A percentile compares a stretch with the other conserved stretches of the same genome.
phyloP scores from a whole-genome alignment of 208 protist species.

The Borovskyia barvae region DNA sequence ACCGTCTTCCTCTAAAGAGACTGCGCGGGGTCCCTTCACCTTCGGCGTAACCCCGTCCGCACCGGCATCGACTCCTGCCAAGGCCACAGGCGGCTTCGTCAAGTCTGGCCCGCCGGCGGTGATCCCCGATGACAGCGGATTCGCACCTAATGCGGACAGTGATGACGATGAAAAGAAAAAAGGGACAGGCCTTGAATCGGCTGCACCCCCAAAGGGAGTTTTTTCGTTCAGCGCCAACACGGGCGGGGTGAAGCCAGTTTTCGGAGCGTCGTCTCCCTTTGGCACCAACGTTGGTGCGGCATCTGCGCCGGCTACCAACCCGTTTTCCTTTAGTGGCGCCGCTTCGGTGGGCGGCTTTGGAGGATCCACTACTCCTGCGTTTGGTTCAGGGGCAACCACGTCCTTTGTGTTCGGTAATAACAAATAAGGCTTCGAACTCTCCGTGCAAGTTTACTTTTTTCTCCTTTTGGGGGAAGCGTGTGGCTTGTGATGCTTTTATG shows the following conservation, averaged over 20 bases:
- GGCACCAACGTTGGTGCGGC: neutral
- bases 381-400: too few species aligned
- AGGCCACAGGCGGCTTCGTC: too few species aligned
- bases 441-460: too few species aligned
- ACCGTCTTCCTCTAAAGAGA: neutral
- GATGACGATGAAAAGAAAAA: conserved; percentile 33
- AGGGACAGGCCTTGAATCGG: neutral
- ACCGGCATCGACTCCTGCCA: conserved; percentile 1
- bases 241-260: neutral
- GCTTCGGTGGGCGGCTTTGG: too few species aligned
- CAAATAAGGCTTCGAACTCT: too few species aligned
- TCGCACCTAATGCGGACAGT: conserved; percentile 51
- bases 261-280: neutral
- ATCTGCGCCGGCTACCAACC: neutral
- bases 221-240: conserved; percentile 23
- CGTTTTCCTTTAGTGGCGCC: conserved; percentile 1
- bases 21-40: conserved; percentile 1
- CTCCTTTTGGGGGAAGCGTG: too few species aligned
- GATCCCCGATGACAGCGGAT: conserved; percentile 61
- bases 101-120: conserved; percentile 55
- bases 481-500: too few species aligned
- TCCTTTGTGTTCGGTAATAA: too few species aligned
- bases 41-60: conserved; percentile 19
- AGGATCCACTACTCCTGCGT: too few species aligned
- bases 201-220: neutral